Conservation (phyloP, 345 rosid genomes). For the Capsella bursapastoris region DNA sequence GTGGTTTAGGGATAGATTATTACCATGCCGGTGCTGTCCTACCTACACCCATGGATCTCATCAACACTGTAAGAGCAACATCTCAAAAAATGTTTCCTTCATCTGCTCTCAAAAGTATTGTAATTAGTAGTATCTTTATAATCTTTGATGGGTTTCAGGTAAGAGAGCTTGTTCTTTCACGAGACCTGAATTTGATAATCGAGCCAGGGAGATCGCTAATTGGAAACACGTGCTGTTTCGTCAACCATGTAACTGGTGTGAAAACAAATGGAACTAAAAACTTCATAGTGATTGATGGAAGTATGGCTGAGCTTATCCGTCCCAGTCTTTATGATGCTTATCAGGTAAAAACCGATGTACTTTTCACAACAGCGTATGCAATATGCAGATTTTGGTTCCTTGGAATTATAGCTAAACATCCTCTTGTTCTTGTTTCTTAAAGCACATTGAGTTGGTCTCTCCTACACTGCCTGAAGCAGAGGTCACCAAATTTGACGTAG, state of each 20-base stretch:
- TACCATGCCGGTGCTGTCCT: slow-evolving; percentile 82
- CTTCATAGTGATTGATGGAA: slow-evolving; percentile 92
- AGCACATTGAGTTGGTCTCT: slow-evolving; percentile 97
- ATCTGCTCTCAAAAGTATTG: not conserved
- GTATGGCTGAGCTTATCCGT: slow-evolving; percentile 98
- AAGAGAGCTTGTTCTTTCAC: slow-evolving; percentile 78
- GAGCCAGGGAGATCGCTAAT: slow-evolving; percentile 98
- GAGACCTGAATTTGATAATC: slow-evolving; percentile 78
- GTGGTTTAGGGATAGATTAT: slow-evolving; percentile 97
- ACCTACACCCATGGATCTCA: slow-evolving; percentile 94
- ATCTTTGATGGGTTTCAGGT: slow-evolving; percentile 54
- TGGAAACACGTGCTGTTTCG: slow-evolving; percentile 95
- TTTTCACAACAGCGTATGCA: not conserved
- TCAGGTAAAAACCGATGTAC: slow-evolving; percentile 62
- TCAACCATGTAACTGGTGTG: slow-evolving; percentile 93
- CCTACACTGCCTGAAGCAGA: slow-evolving; percentile 71
- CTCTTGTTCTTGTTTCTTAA: slow-evolving; percentile 38
- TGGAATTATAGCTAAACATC: slow-evolving; percentile 25
- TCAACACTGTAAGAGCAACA: slow-evolving; percentile 70
- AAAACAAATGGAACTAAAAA: slow-evolving; percentile 95
- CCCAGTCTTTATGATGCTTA: slow-evolving; percentile 98
- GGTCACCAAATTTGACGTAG: slow-evolving; percentile 79
- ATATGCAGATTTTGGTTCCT: slow-evolving; percentile 15
- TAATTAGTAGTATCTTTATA: slow-evolving; percentile 13
- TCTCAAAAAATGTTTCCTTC: slow-evolving; percentile 29